Percentiles rank a stretch among this genome's conserved stretches.
These are phyloP conservation scores for Plasmodium billcollinsi DNA, from an alignment of 169 alveolate genomes.

Conservation along the genomic window DNA sequence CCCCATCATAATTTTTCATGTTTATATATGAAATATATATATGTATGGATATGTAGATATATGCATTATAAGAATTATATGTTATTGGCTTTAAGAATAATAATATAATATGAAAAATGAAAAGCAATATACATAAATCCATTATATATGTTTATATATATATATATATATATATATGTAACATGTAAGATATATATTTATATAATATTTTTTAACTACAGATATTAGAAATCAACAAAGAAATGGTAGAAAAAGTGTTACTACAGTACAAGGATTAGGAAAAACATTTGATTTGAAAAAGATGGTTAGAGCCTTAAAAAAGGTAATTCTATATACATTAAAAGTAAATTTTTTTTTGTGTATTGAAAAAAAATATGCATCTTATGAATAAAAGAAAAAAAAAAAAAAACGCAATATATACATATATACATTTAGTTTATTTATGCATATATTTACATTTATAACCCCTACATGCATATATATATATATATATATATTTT, in stretches of 20 bases:
- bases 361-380: neutral
- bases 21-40: too few species aligned
- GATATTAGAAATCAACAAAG: constrained; percentile 94
- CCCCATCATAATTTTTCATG: too few species aligned
- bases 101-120: too few species aligned
- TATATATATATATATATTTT: constrained; percentile 1
- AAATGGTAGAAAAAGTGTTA: constrained; percentile 94
- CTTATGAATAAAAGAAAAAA: neutral
- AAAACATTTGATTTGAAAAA: constrained; percentile 93
- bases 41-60: too few species aligned
- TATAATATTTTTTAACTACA: neutral
- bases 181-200: too few species aligned
- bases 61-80: too few species aligned
- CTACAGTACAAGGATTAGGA: constrained; percentile 95
- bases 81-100: too few species aligned
- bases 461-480: neutral
- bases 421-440: neutral
- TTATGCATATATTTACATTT: neutral
- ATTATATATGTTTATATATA: too few species aligned
- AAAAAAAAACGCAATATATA: neutral
- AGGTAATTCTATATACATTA: constrained; percentile 71
- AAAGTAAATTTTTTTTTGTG: neutral
- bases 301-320: constrained; percentile 93
- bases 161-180: too few species aligned
- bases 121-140: too few species aligned